These are phyloP conservation scores for Ilyonectria robusta DNA, from an alignment of 2,329 filamentous ascomycete species.

Conservation along the genomic window DNA sequence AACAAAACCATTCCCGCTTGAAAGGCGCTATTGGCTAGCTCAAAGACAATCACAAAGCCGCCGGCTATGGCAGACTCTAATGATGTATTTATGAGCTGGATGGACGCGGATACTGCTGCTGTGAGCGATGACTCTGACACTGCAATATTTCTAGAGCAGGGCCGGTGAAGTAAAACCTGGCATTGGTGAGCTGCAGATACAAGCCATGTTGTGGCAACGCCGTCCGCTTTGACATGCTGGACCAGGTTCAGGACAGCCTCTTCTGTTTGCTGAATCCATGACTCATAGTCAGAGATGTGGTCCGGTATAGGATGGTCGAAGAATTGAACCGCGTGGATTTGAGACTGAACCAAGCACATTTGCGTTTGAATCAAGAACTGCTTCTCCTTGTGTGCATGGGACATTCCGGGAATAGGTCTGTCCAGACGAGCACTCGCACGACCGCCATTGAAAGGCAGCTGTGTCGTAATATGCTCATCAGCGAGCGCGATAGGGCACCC, in stretches of 20 bases:
- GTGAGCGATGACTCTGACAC: conserved; percentile 24
- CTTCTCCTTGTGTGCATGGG: conserved; percentile 4
- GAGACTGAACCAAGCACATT: conserved; percentile 21
- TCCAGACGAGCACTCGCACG: not conserved
- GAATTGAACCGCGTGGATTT: conserved; percentile 25
- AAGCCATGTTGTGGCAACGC: not conserved
- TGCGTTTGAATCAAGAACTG: conserved; percentile 24
- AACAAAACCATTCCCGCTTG: conserved; percentile 3
- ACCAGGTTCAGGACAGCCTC: conserved; percentile 7
- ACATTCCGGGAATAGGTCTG: not conserved
- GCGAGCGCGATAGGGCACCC: conserved; percentile 27
- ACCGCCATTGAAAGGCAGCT: conserved; percentile 21
- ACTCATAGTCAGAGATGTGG: conserved; percentile 1
- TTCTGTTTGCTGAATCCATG: conserved; percentile 21
- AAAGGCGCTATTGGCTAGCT: not conserved
- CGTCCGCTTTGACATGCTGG: not conserved
- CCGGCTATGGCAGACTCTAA: conserved; percentile 1
- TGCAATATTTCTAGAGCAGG: conserved; percentile 32
- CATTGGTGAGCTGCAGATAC: conserved; percentile 25
- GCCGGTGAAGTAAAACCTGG: conserved; percentile 30
- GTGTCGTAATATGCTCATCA: conserved; percentile 29
- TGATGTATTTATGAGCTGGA: not conserved
- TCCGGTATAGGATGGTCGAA: conserved; percentile 24
- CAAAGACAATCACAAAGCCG: conserved; percentile 6
- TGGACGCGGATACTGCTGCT: conserved; percentile 15